Evolutionary conservation across 371 early-diverging fungal species (phyloP), one percentile per base, ranked within the genome.

Genomic region (Thermomucor indicae-seudaticae): DNA sequence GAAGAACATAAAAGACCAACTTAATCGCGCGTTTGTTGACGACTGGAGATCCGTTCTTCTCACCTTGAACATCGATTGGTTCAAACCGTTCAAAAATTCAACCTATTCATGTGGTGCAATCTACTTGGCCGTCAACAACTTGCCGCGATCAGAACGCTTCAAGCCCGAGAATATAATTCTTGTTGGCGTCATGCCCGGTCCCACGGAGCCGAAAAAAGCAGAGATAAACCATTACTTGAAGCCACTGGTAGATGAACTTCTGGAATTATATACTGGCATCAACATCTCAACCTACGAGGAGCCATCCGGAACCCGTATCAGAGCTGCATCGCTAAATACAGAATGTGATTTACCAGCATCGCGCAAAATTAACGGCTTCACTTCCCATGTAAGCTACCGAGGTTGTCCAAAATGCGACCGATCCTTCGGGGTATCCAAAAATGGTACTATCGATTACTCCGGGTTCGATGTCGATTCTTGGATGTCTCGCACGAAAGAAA

Each of bases 211-310:
- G 7, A 23, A 3, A 1, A 48, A 35, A 0, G 14, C 11, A 11
- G 31, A 53, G 16, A 52, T 53, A 14, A 53, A 53, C 17, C 38
- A 47, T n/a, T 53, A 58, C 35, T 28, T 53, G 34, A 3, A 23
- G 8, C 53, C 53, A 5, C 19, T 58, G 5, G 59, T 58, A 3
- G 43, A 48, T 3, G 53, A 49, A 10, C 39, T 58, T 0, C n/a
- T 23, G 17, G 5, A 23, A 14, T 44, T 53, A 25, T 34, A 30
- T 20, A 17, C 16, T 43, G 53, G 49, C 40, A 53, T 50, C n/a
- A 32, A 11, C n/a, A 14, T 51, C 32, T 14, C n/a, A 30, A 8
- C 29, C 43, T 10, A 22, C 20, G 12, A 11, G 1, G 32, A 14
- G 10, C 7, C 32, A 14, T 32, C 32, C 32, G 32, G 10, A 10